phyloP scores from a whole-genome alignment of 177 flowering plant species.

The Vitis hybrid region DNA sequence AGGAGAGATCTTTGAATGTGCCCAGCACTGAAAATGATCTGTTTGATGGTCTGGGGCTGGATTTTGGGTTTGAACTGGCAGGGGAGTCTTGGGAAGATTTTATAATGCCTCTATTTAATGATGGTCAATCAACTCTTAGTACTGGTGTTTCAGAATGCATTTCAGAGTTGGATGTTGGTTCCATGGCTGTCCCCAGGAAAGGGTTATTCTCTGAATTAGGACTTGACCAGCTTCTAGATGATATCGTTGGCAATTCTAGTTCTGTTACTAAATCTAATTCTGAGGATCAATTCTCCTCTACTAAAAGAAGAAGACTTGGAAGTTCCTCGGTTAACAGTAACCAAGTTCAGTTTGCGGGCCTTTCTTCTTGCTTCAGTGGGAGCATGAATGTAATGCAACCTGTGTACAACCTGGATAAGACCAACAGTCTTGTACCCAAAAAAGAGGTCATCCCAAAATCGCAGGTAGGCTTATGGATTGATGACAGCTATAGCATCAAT shows the following conservation, averaged over 20 bases:
- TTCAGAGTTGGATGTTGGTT: slow-evolving; percentile 35
- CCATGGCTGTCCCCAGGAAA: slow-evolving; percentile 29
- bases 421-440: slow-evolving; percentile 18
- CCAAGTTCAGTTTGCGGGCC: slow-evolving; percentile 28
- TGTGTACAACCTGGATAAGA: slow-evolving; percentile 19
- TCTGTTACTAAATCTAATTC: slow-evolving; percentile 27
- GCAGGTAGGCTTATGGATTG: slow-evolving; percentile 52
- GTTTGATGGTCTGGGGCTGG: slow-evolving; percentile 33
- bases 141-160: slow-evolving; percentile 9
- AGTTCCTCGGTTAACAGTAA: slow-evolving; percentile 21
- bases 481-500: slow-evolving; percentile 54
- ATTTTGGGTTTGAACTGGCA: slow-evolving; percentile 23
- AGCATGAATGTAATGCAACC: slow-evolving; percentile 23
- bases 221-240: slow-evolving; percentile 47
- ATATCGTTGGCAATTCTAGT: slow-evolving; percentile 25
- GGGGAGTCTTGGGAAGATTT: slow-evolving; percentile 41
- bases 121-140: slow-evolving; percentile 21
- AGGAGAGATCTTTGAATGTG: slow-evolving; percentile 12
- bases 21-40: slow-evolving; percentile 25
- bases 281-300: slow-evolving; percentile 44
- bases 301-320: slow-evolving; percentile 44
- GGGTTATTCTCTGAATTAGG: slow-evolving; percentile 66
- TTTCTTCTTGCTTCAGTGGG: slow-evolving; percentile 35
- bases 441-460: slow-evolving; percentile 42
- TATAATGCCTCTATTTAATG: slow-evolving; percentile 24